phyloP scores from a whole-genome alignment of 148 eudicot species.

The Arctostaphylos glauca region DNA sequence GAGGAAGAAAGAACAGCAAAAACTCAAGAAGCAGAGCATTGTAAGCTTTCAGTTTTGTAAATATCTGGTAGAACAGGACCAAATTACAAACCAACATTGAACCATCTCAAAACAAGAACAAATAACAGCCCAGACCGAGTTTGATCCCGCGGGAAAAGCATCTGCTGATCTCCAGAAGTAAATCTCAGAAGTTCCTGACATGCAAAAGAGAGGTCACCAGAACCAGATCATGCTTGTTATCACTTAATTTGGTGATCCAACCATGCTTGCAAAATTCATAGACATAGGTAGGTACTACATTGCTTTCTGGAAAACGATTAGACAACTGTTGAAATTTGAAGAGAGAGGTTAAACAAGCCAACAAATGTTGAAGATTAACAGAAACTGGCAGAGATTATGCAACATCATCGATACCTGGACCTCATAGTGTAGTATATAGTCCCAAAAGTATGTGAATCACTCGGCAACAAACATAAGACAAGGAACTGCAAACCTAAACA shows the following conservation, averaged over 20 bases:
- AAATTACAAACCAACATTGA: neutral
- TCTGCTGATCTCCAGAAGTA: neutral
- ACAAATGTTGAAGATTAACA: neutral
- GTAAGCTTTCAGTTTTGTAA: neutral
- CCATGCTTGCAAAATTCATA: neutral
- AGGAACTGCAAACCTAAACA: neutral
- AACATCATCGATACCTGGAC: neutral
- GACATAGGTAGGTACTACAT: neutral
- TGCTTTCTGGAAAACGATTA: neutral
- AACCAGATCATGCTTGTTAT: neutral
- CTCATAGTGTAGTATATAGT: neutral
- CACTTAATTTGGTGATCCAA: neutral
- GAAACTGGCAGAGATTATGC: neutral
- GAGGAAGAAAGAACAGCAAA: neutral
- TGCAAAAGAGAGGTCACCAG: neutral
- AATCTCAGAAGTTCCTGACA: neutral
- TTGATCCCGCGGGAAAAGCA: neutral
- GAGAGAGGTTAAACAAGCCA: neutral
- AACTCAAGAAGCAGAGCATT: neutral
- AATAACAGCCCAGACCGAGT: neutral
- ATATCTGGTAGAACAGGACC: neutral
- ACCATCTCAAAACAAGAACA: neutral
- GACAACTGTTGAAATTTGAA: neutral
- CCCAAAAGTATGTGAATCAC: too few species aligned
- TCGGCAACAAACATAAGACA: neutral